Percentiles rank a stretch among this genome's conserved stretches.
Evolutionary conservation across 1,139 yeast species (phyloP).

Genomic region (Scheffersomyces cryptocercus): DNA sequence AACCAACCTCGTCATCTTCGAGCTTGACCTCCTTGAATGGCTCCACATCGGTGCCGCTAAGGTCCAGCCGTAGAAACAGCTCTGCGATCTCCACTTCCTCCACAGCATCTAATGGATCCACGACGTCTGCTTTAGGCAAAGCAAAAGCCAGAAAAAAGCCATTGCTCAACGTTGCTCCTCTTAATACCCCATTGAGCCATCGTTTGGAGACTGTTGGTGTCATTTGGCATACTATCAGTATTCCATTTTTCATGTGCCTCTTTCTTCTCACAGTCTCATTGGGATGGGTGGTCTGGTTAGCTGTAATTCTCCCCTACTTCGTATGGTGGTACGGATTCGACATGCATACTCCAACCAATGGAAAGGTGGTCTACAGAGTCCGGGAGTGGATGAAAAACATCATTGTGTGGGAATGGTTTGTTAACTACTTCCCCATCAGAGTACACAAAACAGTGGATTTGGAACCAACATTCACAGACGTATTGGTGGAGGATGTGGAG

Average conservation of each 20-base stretch:
- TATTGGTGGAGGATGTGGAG: conserved; percentile 23
- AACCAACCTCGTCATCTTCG: no score
- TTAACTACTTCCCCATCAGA: conserved; percentile 75
- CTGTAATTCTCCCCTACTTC: conserved; percentile 53
- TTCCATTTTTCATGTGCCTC: conserved; percentile 58
- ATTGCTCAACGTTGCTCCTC: conserved; percentile 46
- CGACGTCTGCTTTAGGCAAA: background rate
- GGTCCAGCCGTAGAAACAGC: no score
- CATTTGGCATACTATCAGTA: conserved; percentile 74
- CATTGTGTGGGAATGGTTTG: conserved; percentile 71
- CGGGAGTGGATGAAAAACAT: conserved; percentile 60
- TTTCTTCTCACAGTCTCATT: conserved; percentile 59
- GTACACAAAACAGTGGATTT: conserved; percentile 73
- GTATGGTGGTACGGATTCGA: conserved; percentile 61
- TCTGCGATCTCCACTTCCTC: background rate
- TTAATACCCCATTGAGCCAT: conserved; percentile 54
- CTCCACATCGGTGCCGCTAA: no score
- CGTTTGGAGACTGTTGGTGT: conserved; percentile 73
- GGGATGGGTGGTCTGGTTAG: conserved; percentile 72
- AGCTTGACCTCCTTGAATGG: no score
- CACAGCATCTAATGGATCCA: background rate
- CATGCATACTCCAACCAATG: conserved; percentile 71
- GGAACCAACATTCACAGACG: conserved; percentile 67
- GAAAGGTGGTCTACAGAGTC: conserved; percentile 59
- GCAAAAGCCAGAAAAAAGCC: background rate